Base-by-base conservation (phyloP, 192 early-diverging fungal genomes). In the Podila horticola region DNA sequence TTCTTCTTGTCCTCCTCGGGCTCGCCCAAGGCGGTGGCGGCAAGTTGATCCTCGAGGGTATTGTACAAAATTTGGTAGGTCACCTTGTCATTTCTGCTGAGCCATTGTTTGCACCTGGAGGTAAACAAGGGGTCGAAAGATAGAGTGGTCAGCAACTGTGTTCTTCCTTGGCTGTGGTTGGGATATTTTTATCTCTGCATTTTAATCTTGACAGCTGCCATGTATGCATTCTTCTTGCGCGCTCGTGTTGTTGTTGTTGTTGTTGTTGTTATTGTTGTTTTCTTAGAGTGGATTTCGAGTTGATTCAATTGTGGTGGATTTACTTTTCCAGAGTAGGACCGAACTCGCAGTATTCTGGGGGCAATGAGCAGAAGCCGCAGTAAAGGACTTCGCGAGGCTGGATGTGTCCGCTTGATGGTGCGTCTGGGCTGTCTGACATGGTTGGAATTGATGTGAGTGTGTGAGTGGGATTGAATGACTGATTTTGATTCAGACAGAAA, bases 281-380 rank as follows among this genome's bases (percentile, higher is more conserved):
- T n/a, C n/a, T 86, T 36, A 36, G 34, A 36, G 34, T 36, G 8
- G 34, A 36, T 45, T 17, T 45, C 11, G 15, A 45, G 22, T 3
- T 55, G 52, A 55, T 84, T 26, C 84, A 52, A 59, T 34, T 29
- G 17, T 28, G 28, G 66, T 24, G 33, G 55, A 34, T 49, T 50
- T 79, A 98, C 74, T 94, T 92, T 64, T 92, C 91, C 49, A 88
- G 83, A 20, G 93, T 92, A 29, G 92, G 90, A n/a, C 92, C 89
- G 66, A 93, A 96, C 87, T 95, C 95, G 86, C 97, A 98, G 85
- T 95, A 98, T 94, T 95, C 74, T 26, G 76, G 76, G 5, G 76
- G 76, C 30, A 79, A 36, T 19, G 76, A 79, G 76, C 76, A 79
- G 59, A 79, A 79, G 64, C 76, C 76, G 70, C 76, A 79, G 66